Evolutionary conservation across 768 basidiomycete species (phyloP).

Genomic region (Rhizopogon vesiculosus): DNA sequence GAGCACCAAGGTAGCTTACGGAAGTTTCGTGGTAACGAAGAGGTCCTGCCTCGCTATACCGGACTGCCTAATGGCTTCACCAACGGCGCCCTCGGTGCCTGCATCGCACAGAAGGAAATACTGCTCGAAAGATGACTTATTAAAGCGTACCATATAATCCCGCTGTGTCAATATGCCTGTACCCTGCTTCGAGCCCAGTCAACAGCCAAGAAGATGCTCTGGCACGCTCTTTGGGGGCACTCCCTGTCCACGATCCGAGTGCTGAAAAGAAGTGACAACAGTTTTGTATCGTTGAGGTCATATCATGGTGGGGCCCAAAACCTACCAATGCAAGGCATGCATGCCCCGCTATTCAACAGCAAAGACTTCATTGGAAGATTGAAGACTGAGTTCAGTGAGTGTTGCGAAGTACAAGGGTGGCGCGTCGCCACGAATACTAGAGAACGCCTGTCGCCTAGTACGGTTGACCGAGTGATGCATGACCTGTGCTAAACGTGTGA

Average conservation of each 20-base stretch:
- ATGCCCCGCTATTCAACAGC: conserved; percentile 20
- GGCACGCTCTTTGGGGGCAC: not conserved
- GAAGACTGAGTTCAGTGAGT: no score
- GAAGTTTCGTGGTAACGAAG: conserved; percentile 48
- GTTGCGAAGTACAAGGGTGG: no score
- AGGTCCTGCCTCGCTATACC: conserved; percentile 44
- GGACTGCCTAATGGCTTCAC: conserved; percentile 40
- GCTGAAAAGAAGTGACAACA: not conserved
- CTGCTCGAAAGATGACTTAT: not conserved
- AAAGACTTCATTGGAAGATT: conserved; percentile 4
- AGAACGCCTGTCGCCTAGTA: no score
- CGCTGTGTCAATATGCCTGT: conserved; percentile 40
- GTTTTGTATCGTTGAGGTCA: not conserved
- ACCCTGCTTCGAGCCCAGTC: conserved; percentile 28
- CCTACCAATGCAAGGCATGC: conserved; percentile 23
- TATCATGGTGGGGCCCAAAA: conserved; percentile 13
- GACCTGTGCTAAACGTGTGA: no score
- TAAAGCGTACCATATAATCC: conserved; percentile 23
- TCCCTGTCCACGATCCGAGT: conserved; percentile 1
- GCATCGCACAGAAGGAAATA: not conserved
- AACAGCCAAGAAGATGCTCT: not conserved
- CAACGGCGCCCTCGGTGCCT: conserved; percentile 39
- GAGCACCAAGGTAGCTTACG: conserved; percentile 17
- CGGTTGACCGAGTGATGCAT: no score
- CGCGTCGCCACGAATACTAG: no score